Percentiles rank a stretch among this genome's conserved stretches.
These are phyloP conservation scores for Nemania sp. DNA, from an alignment of 2,329 filamentous ascomycete genomes.

Conservation along the genomic window DNA sequence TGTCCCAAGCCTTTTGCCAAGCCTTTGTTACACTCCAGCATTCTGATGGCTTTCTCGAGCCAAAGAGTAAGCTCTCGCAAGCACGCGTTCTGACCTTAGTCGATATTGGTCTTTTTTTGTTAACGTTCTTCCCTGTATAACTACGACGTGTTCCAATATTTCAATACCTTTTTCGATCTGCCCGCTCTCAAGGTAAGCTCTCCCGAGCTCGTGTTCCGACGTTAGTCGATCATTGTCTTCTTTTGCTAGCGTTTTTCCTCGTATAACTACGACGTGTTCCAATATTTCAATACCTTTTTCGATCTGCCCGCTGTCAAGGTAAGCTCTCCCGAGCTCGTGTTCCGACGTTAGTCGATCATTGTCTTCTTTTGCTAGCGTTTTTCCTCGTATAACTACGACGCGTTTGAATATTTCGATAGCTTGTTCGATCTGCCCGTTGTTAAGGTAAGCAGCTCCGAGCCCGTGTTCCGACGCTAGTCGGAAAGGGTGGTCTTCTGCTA, in stretches of 20 bases:
- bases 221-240: neutral
- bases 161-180: neutral
- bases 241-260: neutral
- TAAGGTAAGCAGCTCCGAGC: neutral
- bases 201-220: neutral
- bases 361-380: constrained; percentile 2
- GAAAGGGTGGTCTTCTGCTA: neutral
- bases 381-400: neutral
- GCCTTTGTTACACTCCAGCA: too few species aligned
- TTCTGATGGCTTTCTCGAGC: too few species aligned
- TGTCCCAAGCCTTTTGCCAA: too few species aligned
- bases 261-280: neutral
- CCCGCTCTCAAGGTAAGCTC: neutral
- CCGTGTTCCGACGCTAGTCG: neutral
- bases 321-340: constrained; percentile 1
- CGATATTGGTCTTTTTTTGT: too few species aligned
- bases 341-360: neutral
- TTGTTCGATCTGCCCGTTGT: neutral
- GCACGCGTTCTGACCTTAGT: too few species aligned
- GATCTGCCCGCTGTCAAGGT: neutral
- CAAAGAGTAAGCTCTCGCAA: too few species aligned
- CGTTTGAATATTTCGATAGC: constrained; percentile 3
- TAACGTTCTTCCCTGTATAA: neutral
- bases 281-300: neutral
- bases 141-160: constrained; percentile 2